Base-by-base conservation (phyloP, 108 stramenopile species). In the Fragilariopsis cylindrus region DNA sequence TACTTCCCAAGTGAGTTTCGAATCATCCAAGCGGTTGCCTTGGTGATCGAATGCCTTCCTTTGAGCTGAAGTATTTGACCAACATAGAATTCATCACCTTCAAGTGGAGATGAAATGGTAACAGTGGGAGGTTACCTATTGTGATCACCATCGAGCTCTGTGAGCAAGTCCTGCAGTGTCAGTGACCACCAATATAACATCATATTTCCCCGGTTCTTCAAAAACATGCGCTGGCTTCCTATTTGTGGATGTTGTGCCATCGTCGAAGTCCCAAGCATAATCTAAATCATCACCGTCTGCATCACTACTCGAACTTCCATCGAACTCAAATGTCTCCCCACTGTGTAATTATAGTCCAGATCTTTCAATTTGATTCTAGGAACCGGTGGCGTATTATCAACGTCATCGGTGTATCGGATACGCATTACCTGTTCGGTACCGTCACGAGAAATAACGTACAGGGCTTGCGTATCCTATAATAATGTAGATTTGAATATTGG, bases 221-320 rank as follows among this genome's bases (percentile, higher is more conserved):
- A 54, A 77, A 2, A 45, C 40, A 73, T 73, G 76, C 12, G 75
- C 52, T 12, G 62, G 60, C 4, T 16, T 48, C 16, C 45, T 15
- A 5, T 13, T 7, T 8, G 13, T 71, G 3, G 69, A 65, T 42
- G 53, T 56, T 43, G 16, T 55, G 15, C 70, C 75, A 44, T 73
- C 80, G 19, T 58, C 72, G 68, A 81, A 77, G 45, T 81, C 80
- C 80, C 80, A 81, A 13, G 7, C 30, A 41, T 68, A 81, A 7
- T 46, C 55, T n/a, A 81, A 69, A 0, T 30, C 39, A 57, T 81
- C 76, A 12, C 75, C 76, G 62, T 81, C 76, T 11, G 80, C 76
- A 41, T 81, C 80, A 44, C 11, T 64, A 42, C 71, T 77, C 40
- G 42, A 54, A 53, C 62, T 68, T 47, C 76, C 80, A 67, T 77